phyloP scores from a whole-genome alignment of 169 alveolate species.

The Theileria parva region DNA sequence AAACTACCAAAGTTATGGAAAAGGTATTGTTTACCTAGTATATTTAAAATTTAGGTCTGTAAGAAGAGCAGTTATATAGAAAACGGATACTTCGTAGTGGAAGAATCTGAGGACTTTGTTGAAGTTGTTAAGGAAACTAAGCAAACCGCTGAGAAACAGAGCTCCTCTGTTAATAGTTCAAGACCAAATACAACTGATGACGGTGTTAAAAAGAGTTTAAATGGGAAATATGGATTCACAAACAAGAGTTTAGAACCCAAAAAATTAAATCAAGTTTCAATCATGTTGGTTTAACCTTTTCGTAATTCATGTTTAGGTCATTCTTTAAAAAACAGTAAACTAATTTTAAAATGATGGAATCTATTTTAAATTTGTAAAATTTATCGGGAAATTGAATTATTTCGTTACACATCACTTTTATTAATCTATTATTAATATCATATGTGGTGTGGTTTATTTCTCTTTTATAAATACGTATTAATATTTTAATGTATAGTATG shows the following conservation, averaged over 20 bases:
- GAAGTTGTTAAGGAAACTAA: slow-evolving; percentile 32
- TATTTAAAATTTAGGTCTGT: slow-evolving; percentile 14
- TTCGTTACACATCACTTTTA: neutral
- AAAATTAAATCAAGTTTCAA: slow-evolving; percentile 10
- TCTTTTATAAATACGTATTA: neutral
- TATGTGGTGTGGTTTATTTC: neutral
- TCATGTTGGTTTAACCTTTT: slow-evolving; percentile 1
- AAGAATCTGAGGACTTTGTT: slow-evolving; percentile 57
- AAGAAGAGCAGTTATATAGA: slow-evolving; percentile 63
- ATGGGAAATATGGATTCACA: slow-evolving; percentile 3
- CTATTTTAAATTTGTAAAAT: neutral
- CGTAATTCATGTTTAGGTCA: neutral
- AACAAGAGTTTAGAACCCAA: slow-evolving; percentile 11
- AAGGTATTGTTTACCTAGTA: slow-evolving; percentile 1
- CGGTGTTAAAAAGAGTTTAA: neutral
- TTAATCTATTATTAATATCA: neutral
- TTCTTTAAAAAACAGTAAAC: slow-evolving; percentile 9
- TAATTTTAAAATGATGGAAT: neutral
- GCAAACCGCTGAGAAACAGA: neutral
- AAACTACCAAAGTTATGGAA: slow-evolving; percentile 1
- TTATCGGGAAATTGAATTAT: neutral
- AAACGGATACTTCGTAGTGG: slow-evolving; percentile 68
- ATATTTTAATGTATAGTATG: neutral
- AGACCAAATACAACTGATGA: neutral
- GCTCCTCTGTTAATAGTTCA: neutral